Conservation (phyloP, 2,329 filamentous ascomycete genomes). For the Cercospora beticola region DNA sequence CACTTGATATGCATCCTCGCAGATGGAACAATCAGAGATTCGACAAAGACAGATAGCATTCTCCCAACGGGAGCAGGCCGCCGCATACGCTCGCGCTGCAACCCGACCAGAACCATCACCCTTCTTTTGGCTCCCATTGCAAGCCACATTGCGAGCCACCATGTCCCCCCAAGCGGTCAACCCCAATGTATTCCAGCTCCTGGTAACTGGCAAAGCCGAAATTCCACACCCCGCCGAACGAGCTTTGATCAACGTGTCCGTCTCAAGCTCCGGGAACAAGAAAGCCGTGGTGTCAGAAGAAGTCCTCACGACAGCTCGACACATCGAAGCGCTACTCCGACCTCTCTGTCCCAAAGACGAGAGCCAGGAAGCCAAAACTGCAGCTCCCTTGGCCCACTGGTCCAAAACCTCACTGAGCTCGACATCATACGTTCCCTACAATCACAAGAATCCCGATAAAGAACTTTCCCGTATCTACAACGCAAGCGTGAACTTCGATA, state of each 20-base stretch:
- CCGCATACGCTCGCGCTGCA: not conserved
- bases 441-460: conserved; percentile 13
- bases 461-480: conserved; percentile 18
- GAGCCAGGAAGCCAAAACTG: conserved; percentile 17
- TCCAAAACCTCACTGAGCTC: conserved; percentile 28
- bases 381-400: conserved; percentile 28
- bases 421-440: conserved; percentile 19
- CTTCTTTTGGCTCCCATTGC: not conserved
- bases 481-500: conserved; percentile 26
- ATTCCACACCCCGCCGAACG: conserved; percentile 29
- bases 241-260: conserved; percentile 27
- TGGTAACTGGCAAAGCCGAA: conserved; percentile 23
- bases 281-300: conserved; percentile 27
- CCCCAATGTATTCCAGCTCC: conserved; percentile 19
- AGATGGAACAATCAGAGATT: not conserved
- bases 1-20: not conserved
- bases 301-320: conserved; percentile 26
- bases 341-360: conserved; percentile 18
- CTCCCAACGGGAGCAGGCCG: not conserved
- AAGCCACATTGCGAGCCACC: not conserved
- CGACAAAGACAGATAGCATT: not conserved
- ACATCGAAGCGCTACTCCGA: conserved; percentile 26
- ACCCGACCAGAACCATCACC: not conserved
- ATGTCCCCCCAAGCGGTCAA: conserved; percentile 5
- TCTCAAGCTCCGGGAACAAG: conserved; percentile 24